Conservation (phyloP, 345 rosid species). For the Clausena lansium region DNA sequence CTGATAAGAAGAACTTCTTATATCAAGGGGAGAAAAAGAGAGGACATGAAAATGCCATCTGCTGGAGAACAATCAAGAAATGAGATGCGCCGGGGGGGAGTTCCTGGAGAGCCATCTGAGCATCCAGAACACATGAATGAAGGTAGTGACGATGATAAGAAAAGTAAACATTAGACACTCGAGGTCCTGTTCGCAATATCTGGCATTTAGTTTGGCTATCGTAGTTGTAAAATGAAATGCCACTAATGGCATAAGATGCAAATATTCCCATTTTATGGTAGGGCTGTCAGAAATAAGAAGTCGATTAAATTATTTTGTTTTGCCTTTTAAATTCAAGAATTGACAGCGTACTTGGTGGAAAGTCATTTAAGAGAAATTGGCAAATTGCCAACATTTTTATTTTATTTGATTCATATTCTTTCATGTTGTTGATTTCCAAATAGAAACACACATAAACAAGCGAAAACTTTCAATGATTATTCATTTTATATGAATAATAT, state of each 20-base stretch:
- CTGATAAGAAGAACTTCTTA: constrained; percentile 8
- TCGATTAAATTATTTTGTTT: not conserved
- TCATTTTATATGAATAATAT: not conserved
- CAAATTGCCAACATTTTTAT: not conserved
- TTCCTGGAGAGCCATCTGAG: constrained; percentile 27
- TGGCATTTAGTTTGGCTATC: no score
- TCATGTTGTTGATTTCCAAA: not conserved
- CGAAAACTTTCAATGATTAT: not conserved
- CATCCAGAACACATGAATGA: constrained; percentile 32
- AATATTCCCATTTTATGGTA: not conserved
- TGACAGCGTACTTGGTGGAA: no score
- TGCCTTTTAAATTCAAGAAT: not conserved
- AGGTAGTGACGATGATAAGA: constrained; percentile 35
- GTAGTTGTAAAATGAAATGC: not conserved
- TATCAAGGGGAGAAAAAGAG: constrained; percentile 35
- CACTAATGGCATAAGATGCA: not conserved
- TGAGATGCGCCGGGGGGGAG: constrained; percentile 29
- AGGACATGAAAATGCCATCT: constrained; percentile 32
- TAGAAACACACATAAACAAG: not conserved
- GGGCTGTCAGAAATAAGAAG: not conserved
- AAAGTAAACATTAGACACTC: constrained; percentile 14
- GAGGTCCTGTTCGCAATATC: not conserved
- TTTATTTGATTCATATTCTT: not conserved
- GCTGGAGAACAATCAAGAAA: constrained; percentile 35
- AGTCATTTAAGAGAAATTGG: not conserved